Evolutionary conservation across 306 rosid genomes (phyloP).

Genomic region (Arachis hypogaea): DNA sequence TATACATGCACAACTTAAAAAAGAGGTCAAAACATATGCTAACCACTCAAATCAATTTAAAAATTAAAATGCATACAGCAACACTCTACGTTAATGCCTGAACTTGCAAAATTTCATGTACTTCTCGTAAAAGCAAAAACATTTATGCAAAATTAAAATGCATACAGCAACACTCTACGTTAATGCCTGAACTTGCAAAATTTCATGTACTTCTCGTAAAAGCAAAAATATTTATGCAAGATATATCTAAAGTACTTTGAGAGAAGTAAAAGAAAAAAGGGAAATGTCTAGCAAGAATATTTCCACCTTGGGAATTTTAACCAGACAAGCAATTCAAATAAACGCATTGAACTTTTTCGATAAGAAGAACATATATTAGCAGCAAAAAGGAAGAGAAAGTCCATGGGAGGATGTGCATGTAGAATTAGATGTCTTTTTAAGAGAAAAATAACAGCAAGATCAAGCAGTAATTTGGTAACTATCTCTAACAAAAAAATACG

Average conservation of each 20-base stretch:
- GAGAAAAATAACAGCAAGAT: not conserved
- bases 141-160: no score
- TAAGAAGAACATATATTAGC: not conserved
- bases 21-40: conserved; percentile 1
- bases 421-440: not conserved
- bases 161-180: not conserved
- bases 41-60: conserved; percentile 17
- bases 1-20: conserved; percentile 18
- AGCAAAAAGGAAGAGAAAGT: not conserved
- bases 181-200: conserved; percentile 14
- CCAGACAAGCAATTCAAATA: not conserved
- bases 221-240: conserved; percentile 17
- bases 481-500: not conserved
- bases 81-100: conserved; percentile 2
- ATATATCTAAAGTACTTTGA: not conserved
- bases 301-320: conserved; percentile 3
- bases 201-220: not conserved
- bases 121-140: conserved; percentile 2
- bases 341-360: not conserved
- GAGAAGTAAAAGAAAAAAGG: not conserved
- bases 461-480: conserved; percentile 16
- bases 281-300: conserved; percentile 6
- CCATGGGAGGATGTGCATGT: not conserved
- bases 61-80: conserved; percentile 23
- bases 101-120: conserved; percentile 6